phyloP scores from a whole-genome alignment of 768 basidiomycete genomes.

The Suillus clintonianus region DNA sequence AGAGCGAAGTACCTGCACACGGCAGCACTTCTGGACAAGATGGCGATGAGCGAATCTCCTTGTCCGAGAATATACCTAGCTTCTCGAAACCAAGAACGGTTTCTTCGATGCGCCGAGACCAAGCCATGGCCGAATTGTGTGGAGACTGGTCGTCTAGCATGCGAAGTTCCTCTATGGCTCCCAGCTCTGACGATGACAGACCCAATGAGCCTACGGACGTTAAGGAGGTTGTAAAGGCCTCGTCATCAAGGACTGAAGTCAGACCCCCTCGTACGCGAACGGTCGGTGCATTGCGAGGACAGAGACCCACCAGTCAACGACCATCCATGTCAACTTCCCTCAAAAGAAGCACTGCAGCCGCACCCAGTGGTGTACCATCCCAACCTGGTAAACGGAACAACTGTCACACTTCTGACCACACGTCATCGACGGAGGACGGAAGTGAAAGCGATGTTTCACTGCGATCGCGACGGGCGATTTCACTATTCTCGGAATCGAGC shows the following conservation, averaged over 20 bases:
- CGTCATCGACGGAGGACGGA: background rate
- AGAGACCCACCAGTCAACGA: background rate
- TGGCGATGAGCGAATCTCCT: background rate
- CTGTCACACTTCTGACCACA: background rate
- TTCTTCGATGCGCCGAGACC: background rate
- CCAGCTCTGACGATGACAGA: background rate
- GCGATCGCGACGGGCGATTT: background rate
- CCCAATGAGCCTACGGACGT: background rate
- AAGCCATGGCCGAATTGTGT: background rate
- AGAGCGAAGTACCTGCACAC: background rate
- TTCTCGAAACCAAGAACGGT: background rate
- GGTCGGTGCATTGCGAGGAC: background rate
- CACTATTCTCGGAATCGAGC: constrained; percentile 1
- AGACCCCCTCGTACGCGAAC: background rate
- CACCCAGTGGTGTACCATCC: background rate
- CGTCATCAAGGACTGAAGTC: background rate
- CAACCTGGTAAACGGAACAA: background rate
- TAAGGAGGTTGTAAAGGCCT: background rate
- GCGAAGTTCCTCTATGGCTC: background rate
- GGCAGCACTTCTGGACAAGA: background rate
- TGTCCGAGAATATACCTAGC: background rate
- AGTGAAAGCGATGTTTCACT: background rate
- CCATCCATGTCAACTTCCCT: background rate
- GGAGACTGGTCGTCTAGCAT: background rate
- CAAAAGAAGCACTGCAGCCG: background rate